Evolutionary conservation across 169 alveolate genomes (phyloP), one percentile per base, ranked within the genome.

Genomic region (Eimeria mitis): DNA sequence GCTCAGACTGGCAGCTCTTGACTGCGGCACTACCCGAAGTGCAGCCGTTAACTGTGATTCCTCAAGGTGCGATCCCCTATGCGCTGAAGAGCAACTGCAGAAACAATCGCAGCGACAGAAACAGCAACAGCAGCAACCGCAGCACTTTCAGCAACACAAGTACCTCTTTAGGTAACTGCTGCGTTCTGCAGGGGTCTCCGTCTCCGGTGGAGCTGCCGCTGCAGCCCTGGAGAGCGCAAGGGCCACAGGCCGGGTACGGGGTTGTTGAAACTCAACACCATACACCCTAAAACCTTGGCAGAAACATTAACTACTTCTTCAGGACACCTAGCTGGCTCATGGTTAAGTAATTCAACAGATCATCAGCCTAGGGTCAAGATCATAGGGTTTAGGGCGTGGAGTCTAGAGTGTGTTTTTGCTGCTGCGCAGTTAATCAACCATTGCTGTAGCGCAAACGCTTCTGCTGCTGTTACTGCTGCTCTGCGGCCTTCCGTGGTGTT

Each of bases 181-280:
- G 91, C 42, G 61, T 2, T 84, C 44, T 54, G 31, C 91, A 84
- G 91, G 76, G 37, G 59, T 44, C 31, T 1, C 76, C 31, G 37
- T 84, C 34, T 19, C 49, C 44, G 91, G 91, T 6, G 61, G 63
- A 56, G 91, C 91, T 3, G 91, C 91, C 4, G 52, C 76, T 11
- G 56, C 91, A 56, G 91, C 91, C 56, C 76, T 56, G 14, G 42
- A 37, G 13, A 7, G 63, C 9, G 91, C 91, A 40, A 44, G 37
- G 91, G 78, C 91, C 56, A 84, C 91, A n/a, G 91, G 91, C 61
- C 75, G 91, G 42, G 91, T 84, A 59, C 28, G 91, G 76, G 34
- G 1, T 28, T n/a, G 47, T 56, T 79, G 89, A 31, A 79, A n/a
- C 63, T 75, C 37, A 75, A 19, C 78, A 14, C 63, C 37, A 8